Evolutionary conservation across 2,329 filamentous ascomycete species (phyloP), one percentile per base, ranked within the genome.

Genomic region (Aspergillus felis): DNA sequence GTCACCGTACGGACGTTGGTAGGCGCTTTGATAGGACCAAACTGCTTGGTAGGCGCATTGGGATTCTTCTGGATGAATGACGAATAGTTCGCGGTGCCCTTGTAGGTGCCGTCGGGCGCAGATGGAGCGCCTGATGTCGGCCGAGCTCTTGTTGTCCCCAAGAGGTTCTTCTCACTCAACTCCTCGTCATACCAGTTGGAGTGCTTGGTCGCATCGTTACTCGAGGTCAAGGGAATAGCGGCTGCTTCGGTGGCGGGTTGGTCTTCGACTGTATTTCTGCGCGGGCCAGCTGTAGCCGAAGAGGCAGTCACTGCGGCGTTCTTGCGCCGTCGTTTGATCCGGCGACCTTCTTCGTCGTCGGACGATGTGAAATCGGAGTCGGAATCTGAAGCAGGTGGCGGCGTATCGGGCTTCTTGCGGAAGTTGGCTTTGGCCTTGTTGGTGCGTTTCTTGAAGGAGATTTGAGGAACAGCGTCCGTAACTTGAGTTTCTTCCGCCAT

Each of bases 1-100:
- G 92, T 97, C 62, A 96, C 88, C 1, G 90, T 96, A 53, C 94
- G 87, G 56, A 99, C 87, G 68, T 97, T 97, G 1, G 90, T 90
- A 0, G 93, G 84, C 1, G 74, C 89, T 74, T 96, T 96, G 60
- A 95, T 83, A 0, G 94, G 94, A 0, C 94, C 94, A 29, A 96
- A 88, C 38, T 84, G 81, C 61, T 86, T 83, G 28, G 76, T 78
- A 2, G 87, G 84, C 7, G 89, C 87, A 70, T 95, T 83, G 20
- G 90, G 87, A 65, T 93, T 93, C 78, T 88, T 92, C 66, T 88
- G 84, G 59, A 96, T 90, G 71, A 92, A 93, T 3, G 81, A 87
- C 2, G 84, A 81, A 67, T 89, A 87, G 64, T 87, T 89, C 52
- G 89, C 86, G 2, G 88, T 78, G 50, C 91, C 90, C 69, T 87